Conservation (phyloP, 805 yeast species). For the Huiozyma naganishii region DNA sequence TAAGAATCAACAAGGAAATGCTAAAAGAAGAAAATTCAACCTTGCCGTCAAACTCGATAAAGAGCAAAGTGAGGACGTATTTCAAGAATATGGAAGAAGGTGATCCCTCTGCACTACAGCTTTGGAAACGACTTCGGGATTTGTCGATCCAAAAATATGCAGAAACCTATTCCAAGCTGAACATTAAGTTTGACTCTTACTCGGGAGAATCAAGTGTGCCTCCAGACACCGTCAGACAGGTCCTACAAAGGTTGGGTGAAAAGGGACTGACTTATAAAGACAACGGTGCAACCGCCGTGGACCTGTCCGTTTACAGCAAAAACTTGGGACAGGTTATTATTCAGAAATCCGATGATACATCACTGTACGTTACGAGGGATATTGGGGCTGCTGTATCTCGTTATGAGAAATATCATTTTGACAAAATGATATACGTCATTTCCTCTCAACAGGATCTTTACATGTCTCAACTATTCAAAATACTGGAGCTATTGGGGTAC, state of each 20-base stretch:
- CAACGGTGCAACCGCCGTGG: slow-evolving; percentile 83
- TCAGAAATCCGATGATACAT: slow-evolving; percentile 91
- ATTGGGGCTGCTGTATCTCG: slow-evolving; percentile 94
- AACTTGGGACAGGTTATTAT: slow-evolving; percentile 88
- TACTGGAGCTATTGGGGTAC: slow-evolving; percentile 79
- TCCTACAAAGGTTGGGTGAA: slow-evolving; percentile 49
- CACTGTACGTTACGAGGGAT: slow-evolving; percentile 89
- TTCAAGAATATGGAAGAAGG: slow-evolving; percentile 92
- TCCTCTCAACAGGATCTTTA: slow-evolving; percentile 96
- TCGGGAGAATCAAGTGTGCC: slow-evolving; percentile 96
- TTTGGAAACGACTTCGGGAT: slow-evolving; percentile 88
- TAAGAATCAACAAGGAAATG: slow-evolving; percentile 70
- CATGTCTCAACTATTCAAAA: slow-evolving; percentile 86
- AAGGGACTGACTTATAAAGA: slow-evolving; percentile 71
- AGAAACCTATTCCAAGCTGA: slow-evolving; percentile 82
- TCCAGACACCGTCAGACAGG: slow-evolving; percentile 56
- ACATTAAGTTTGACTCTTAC: slow-evolving; percentile 77
- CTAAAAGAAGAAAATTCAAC: slow-evolving; percentile 27
- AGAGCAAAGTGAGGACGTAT: slow-evolving; percentile 76
- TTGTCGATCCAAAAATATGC: slow-evolving; percentile 78
- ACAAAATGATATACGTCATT: slow-evolving; percentile 91
- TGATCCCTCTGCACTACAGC: slow-evolving; percentile 60
- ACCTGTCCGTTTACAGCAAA: slow-evolving; percentile 74
- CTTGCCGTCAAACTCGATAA: slow-evolving; percentile 33
- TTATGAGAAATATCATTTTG: slow-evolving; percentile 72